A percentile compares a stretch with the other conserved stretches of the same genome.
phyloP scores from a whole-genome alignment of 805 yeast species.

The Hanseniaspora guilliermondii region DNA sequence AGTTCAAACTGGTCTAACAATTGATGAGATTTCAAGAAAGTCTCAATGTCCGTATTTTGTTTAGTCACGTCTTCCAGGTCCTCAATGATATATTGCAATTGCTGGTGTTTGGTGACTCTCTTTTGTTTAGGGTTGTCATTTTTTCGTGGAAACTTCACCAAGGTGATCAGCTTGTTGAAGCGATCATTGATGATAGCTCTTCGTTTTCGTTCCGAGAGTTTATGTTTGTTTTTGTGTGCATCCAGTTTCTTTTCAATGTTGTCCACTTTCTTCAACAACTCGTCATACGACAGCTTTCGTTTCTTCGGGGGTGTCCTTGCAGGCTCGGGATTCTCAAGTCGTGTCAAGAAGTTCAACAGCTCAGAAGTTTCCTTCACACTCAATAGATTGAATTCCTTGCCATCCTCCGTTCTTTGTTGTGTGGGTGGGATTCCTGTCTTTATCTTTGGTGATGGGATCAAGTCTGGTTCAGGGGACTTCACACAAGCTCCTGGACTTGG shows the following conservation, averaged over 20 bases:
- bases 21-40: neutral
- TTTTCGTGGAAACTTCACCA: constrained; percentile 19
- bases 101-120: constrained; percentile 26
- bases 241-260: constrained; percentile 1
- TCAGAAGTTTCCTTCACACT: constrained; percentile 27
- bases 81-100: constrained; percentile 23
- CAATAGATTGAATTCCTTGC: constrained; percentile 17
- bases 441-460: neutral
- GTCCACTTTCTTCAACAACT: neutral
- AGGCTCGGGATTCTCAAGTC: constrained; percentile 16
- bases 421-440: neutral
- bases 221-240: constrained; percentile 11
- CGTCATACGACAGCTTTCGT: constrained; percentile 7
- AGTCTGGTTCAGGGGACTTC: neutral
- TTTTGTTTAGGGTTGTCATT: neutral
- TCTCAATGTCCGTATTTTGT: constrained; percentile 24
- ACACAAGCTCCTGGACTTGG: neutral
- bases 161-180: constrained; percentile 22
- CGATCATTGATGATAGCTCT: constrained; percentile 20
- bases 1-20: neutral
- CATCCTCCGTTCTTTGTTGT: too few species aligned
- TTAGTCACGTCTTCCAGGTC: constrained; percentile 22
- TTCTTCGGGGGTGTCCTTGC: neutral
- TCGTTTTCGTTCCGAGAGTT: constrained; percentile 8
- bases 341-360: constrained; percentile 25